Evolutionary conservation across 106 monocot genomes (phyloP).

Genomic region (Iris macrosiphon): DNA sequence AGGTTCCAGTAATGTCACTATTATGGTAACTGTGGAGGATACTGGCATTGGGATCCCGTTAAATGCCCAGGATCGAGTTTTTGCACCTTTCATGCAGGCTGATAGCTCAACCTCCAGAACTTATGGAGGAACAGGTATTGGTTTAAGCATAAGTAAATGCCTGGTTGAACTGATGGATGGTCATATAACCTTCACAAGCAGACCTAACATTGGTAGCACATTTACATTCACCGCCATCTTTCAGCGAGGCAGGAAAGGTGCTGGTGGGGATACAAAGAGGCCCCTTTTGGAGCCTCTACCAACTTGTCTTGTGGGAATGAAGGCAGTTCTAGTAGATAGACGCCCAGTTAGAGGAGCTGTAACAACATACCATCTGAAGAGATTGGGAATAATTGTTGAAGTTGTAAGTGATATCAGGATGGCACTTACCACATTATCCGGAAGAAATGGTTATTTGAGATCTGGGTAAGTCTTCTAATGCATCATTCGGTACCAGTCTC

Average conservation of each 20-base stretch:
- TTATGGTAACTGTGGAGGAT: conserved; percentile 84
- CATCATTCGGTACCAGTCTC: too few relatives aligned
- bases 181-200: conserved; percentile 68
- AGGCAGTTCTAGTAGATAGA: conserved; percentile 60
- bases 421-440: conserved; percentile 27
- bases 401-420: conserved; percentile 25
- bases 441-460: conserved; percentile 43
- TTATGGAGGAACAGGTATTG: conserved; percentile 98
- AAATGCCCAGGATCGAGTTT: conserved; percentile 81
- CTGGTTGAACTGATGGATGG: conserved; percentile 95
- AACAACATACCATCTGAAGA: conserved; percentile 75
- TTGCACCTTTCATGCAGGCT: conserved; percentile 97
- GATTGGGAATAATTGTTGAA: conserved; percentile 72
- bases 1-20: conserved; percentile 34
- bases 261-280: conserved; percentile 29
- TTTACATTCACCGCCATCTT: conserved; percentile 83
- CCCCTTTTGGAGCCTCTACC: conserved; percentile 45
- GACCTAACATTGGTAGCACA: conserved; percentile 81
- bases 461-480: conserved; percentile 32
- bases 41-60: conserved; percentile 91
- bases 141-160: conserved; percentile 94
- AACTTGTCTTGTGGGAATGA: conserved; percentile 54
- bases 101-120: conserved; percentile 96
- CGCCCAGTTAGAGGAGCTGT: conserved; percentile 73
- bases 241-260: conserved; percentile 19